These are phyloP conservation scores for Nicotiana tabacum DNA, from an alignment of 257 asterid species.

Conservation along the genomic window DNA sequence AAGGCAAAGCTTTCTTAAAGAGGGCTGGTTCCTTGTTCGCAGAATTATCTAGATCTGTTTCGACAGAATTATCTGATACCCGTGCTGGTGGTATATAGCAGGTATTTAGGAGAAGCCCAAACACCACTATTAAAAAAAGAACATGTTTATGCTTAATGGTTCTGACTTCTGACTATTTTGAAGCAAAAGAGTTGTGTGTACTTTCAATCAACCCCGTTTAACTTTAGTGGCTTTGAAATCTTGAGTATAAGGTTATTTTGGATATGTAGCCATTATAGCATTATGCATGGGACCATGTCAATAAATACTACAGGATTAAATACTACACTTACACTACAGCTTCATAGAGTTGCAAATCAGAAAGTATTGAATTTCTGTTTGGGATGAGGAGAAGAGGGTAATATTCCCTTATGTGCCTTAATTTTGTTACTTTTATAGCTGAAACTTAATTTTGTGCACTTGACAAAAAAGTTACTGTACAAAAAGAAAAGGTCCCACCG, in stretches of 20 bases:
- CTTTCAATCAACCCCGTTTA: no score
- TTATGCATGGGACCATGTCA: no score
- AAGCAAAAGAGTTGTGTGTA: background rate
- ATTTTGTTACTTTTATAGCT: background rate
- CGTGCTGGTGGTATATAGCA: background rate
- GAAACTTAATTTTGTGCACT: background rate
- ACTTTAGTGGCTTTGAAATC: background rate
- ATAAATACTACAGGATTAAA: background rate
- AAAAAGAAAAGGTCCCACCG: constrained; percentile 16
- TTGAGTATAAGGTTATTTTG: background rate
- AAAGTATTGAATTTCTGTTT: background rate
- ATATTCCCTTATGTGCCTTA: background rate
- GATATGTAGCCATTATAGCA: background rate
- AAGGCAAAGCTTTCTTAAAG: no score
- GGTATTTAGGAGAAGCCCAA: background rate
- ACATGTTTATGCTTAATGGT: background rate
- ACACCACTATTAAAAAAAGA: no score
- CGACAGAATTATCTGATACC: background rate
- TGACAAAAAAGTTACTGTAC: background rate
- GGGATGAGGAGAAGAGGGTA: background rate
- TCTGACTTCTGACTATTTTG: no score
- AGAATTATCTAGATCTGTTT: no score
- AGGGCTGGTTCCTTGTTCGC: no score
- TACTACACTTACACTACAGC: no score
- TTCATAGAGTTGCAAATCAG: background rate